Evolutionary conservation across 2,329 filamentous ascomycete genomes (phyloP).

Genomic region (Aspergillus niger): DNA sequence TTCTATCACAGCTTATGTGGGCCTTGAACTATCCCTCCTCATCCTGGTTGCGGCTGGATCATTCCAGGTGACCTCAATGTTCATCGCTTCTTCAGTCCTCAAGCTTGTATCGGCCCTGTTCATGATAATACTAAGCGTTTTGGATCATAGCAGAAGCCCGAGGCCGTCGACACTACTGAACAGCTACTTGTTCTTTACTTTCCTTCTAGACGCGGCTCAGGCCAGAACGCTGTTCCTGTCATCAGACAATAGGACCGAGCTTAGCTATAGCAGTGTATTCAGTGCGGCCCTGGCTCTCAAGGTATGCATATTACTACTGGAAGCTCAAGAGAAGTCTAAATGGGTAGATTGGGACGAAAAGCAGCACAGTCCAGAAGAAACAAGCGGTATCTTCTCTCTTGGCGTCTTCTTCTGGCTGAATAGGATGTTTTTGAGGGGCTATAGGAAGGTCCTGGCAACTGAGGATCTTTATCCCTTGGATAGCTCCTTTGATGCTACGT

Average conservation of each 20-base stretch:
- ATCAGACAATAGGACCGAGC: slow-evolving; percentile 4
- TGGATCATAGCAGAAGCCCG: slow-evolving; percentile 43
- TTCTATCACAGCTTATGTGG: background rate
- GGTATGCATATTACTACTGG: slow-evolving; percentile 18
- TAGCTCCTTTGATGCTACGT: slow-evolving; percentile 7
- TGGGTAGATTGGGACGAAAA: slow-evolving; percentile 30
- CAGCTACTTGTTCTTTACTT: slow-evolving; percentile 43
- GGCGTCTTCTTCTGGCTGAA: slow-evolving; percentile 42
- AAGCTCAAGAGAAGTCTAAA: slow-evolving; percentile 26
- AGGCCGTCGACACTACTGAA: slow-evolving; percentile 47
- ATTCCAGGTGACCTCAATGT: slow-evolving; percentile 25
- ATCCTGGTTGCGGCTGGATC: slow-evolving; percentile 20
- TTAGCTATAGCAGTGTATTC: slow-evolving; percentile 5
- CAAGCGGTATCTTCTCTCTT: slow-evolving; percentile 36
- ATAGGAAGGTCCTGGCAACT: slow-evolving; percentile 28
- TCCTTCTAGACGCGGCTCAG: slow-evolving; percentile 44
- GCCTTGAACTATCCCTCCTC: slow-evolving; percentile 28
- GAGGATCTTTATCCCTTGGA: slow-evolving; percentile 30
- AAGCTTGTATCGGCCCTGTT: slow-evolving; percentile 28
- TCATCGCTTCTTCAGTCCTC: slow-evolving; percentile 32
- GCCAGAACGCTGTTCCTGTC: slow-evolving; percentile 37
- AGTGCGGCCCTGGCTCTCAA: slow-evolving; percentile 19
- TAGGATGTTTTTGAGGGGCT: slow-evolving; percentile 33
- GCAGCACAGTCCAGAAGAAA: slow-evolving; percentile 35
- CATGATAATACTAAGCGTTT: slow-evolving; percentile 10